Base-by-base conservation (phyloP, 2,329 filamentous ascomycete genomes). In the Talaromyces atroroseus region DNA sequence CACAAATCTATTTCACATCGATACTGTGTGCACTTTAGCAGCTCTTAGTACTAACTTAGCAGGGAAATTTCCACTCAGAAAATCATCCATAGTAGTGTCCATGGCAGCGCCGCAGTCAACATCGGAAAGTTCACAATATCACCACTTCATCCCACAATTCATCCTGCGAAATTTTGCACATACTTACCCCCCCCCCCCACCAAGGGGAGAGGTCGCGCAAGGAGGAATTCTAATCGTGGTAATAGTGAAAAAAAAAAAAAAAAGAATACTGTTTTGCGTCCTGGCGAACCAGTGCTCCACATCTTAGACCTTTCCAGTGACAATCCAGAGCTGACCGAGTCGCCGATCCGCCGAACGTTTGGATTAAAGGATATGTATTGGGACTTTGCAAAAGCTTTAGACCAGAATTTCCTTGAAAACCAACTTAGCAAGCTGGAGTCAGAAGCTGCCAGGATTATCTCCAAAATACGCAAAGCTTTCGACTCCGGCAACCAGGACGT, bases 61-160 rank as follows among this genome's bases (percentile, higher is more conserved):
- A 44, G 40, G 21, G n/a, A 21, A 5, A 44, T 21, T 7, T 26
- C 24, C 3, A 26, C 24, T 26, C 24, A 32, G 29, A 32, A 8
- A 8, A 11, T 32, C 29, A 32, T 32, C 11, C 8, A 32, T 32
- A 32, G 24, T 26, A 32, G 8, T n/a, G n/a, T n/a, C n/a, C 29
- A 32, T 32, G 11, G 29, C 29, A 32, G 29, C 6, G 29, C 5
- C 24, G 24, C 24, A 26, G 24, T 26, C 24, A 26, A 3, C 11
- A 32, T 32, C 29, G 29, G 47, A 21, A 16, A 49, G 36, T 5
- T 26, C 49, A 1, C 49, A 70, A 49, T 70, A 71, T 50, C 67
- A 72, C 14, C 71, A 72, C 54, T 73, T 66, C 42, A 63, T 74
- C 18, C 69, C 71, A 6, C 68, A 63, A 29, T 72, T 73, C 56